phyloP scores from a whole-genome alignment of 345 rosid genomes.

The Lepidium sativum region DNA sequence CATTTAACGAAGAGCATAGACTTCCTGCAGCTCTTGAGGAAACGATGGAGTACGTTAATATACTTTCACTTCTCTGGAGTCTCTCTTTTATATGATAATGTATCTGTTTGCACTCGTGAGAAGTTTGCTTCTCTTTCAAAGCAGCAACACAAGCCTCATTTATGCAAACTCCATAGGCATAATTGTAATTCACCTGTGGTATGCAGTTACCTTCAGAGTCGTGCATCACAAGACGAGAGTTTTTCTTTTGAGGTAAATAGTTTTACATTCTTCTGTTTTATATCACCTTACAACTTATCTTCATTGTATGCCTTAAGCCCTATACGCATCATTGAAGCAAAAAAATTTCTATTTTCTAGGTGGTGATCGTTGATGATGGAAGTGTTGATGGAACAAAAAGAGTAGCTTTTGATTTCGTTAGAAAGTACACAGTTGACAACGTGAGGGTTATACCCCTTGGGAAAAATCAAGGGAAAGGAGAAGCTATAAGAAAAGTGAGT shows the following conservation, averaged over 20 bases:
- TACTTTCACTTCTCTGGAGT: not conserved
- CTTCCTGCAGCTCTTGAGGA: constrained; percentile 89
- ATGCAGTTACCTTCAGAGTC: constrained; percentile 77
- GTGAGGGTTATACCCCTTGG: constrained; percentile 88
- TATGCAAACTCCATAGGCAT: not conserved
- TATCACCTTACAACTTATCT: not conserved
- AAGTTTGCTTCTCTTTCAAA: constrained; percentile 5
- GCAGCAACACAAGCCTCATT: not conserved
- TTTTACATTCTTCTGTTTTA: not conserved
- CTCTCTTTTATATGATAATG: not conserved
- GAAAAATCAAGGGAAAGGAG: constrained; percentile 96
- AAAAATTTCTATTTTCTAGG: constrained; percentile 34
- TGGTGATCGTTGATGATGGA: constrained; percentile 90
- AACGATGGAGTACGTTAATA: constrained; percentile 62
- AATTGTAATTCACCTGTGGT: constrained; percentile 8
- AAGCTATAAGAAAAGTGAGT: constrained; percentile 98
- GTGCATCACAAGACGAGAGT: constrained; percentile 65
- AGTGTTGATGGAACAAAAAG: constrained; percentile 80
- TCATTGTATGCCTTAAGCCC: not conserved
- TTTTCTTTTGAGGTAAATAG: constrained; percentile 82
- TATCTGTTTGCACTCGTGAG: not conserved
- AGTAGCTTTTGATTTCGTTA: constrained; percentile 76
- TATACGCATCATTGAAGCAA: not conserved
- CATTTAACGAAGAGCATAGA: constrained; percentile 82
- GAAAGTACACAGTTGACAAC: constrained; percentile 63